Evolutionary conservation across 352 stramenopile species (phyloP), one percentile per base, ranked within the genome.

Genomic region (Peronospora belbahrii): DNA sequence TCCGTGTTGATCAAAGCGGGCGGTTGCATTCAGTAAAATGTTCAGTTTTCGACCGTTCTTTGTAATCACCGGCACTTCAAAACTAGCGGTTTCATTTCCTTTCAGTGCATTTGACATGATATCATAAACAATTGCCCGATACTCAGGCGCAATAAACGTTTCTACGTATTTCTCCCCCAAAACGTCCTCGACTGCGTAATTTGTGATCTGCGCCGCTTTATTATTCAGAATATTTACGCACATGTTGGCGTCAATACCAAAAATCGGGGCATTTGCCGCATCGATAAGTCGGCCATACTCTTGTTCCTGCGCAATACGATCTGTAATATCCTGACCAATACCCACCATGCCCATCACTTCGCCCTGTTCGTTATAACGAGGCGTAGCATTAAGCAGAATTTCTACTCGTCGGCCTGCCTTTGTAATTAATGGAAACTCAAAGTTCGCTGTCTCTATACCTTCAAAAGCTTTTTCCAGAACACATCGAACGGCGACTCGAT

Each of bases 91-190:
- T 20, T 85, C 56, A 6, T 70, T 59, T 38, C 74, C 77, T 13
- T 74, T 63, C 20, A 84, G 49, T 22, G 73, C 73, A 31, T 86
- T 70, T 32, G 20, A 79, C 35, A 91, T 57, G 14, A 91, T 79
- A 11, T 83, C 67, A 1, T 77, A 73, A 9, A 91, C 79, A 23
- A 78, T 72, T 10, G 69, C 62, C 5, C 73, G 69, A 42, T 78
- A 87, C 34, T 89, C 75, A 6, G 70, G 63, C 0, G 74, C 82
- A 22, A 93, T 93, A 46, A 96, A 95, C 7, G 70, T 91, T 48
- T 85, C 70, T 9, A 94, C 82, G 1, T 90, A 61, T 28, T 73
- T 66, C 22, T 77, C 47, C 15, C 70, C 82, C 32, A 92, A 67
- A 11, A 87, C 82, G 46, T 95, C 84, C 24, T 86, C 59, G 32